Evolutionary conservation across 2,329 filamentous ascomycete species (phyloP).

Genomic region (Furcasterigmium furcatum): DNA sequence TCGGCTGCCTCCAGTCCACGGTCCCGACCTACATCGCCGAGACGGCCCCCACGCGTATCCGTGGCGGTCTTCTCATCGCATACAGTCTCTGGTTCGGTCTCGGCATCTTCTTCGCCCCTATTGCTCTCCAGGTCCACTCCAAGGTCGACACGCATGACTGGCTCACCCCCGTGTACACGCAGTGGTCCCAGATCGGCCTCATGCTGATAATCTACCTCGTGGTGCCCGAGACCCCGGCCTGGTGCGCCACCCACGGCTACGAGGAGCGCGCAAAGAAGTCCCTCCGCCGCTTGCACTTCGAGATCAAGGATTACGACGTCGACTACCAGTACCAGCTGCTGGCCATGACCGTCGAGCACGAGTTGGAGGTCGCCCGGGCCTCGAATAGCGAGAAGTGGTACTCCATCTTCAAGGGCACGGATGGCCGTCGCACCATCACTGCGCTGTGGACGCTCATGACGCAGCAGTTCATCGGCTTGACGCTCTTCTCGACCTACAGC

Average conservation of each 20-base stretch:
- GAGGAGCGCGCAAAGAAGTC: slow-evolving; percentile 15
- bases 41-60: slow-evolving; percentile 32
- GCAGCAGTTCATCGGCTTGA: slow-evolving; percentile 17
- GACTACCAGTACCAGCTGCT: slow-evolving; percentile 21
- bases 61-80: slow-evolving; percentile 34
- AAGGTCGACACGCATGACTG: slow-evolving; percentile 26
- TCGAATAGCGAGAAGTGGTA: slow-evolving; percentile 18
- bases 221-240: slow-evolving; percentile 36
- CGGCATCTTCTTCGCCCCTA: slow-evolving; percentile 36
- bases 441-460: slow-evolving; percentile 21
- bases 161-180: slow-evolving; percentile 35
- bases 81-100: slow-evolving; percentile 41
- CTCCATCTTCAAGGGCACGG: slow-evolving; percentile 23
- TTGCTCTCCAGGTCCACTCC: slow-evolving; percentile 33
- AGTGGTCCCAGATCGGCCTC: slow-evolving; percentile 40
- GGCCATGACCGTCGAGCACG: slow-evolving; percentile 16
- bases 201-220: slow-evolving; percentile 33
- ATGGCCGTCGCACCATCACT: slow-evolving; percentile 23
- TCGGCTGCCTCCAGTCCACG: slow-evolving; percentile 37
- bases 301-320: slow-evolving; percentile 21
- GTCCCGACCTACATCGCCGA: slow-evolving; percentile 38
- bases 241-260: slow-evolving; percentile 23
- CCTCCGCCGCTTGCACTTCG: slow-evolving; percentile 15
- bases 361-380: slow-evolving; percentile 11
- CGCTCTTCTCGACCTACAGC: slow-evolving; percentile 16